A percentile compares a stretch with the other conserved stretches of the same genome.
Evolutionary conservation across 2,329 filamentous ascomycete species (phyloP).

Genomic region (Nannizzia gypsea): DNA sequence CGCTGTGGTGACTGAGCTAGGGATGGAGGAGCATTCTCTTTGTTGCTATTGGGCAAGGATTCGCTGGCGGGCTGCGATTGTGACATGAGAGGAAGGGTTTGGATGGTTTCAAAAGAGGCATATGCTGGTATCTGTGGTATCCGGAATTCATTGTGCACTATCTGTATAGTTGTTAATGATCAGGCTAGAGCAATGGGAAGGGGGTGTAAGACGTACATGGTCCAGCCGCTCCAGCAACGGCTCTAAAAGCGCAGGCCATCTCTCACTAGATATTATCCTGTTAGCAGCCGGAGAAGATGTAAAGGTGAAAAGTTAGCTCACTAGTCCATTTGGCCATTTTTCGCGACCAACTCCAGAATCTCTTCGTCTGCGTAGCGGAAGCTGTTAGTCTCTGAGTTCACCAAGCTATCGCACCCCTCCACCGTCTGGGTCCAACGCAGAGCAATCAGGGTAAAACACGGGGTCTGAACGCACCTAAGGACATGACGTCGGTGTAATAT

Average conservation of each 20-base stretch:
- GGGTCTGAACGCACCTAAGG: constrained; percentile 5
- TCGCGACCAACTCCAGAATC: constrained; percentile 44
- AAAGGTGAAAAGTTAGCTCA: constrained; percentile 23
- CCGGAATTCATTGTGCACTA: constrained; percentile 62
- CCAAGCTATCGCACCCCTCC: background rate
- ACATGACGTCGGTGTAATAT: constrained; percentile 3
- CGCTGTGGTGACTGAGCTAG: constrained; percentile 23
- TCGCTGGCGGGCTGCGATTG: constrained; percentile 20
- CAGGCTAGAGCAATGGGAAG: background rate
- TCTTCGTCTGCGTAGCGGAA: constrained; percentile 37
- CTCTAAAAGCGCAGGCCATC: constrained; percentile 57
- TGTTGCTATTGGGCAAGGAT: constrained; percentile 25
- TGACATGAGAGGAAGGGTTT: constrained; percentile 18
- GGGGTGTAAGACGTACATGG: constrained; percentile 37
- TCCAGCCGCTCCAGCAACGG: constrained; percentile 58
- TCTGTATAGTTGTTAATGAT: constrained; percentile 40
- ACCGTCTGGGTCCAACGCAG: background rate
- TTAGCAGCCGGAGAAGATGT: constrained; percentile 20
- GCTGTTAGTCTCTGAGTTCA: constrained; percentile 8
- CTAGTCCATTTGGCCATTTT: constrained; percentile 48
- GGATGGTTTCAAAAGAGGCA: constrained; percentile 24
- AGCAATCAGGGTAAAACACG: background rate
- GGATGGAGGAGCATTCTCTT: constrained; percentile 26
- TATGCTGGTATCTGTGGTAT: constrained; percentile 48
- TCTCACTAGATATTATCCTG: constrained; percentile 40